Conservation (phyloP, 345 rosid species). For the Salix koriyanagi region DNA sequence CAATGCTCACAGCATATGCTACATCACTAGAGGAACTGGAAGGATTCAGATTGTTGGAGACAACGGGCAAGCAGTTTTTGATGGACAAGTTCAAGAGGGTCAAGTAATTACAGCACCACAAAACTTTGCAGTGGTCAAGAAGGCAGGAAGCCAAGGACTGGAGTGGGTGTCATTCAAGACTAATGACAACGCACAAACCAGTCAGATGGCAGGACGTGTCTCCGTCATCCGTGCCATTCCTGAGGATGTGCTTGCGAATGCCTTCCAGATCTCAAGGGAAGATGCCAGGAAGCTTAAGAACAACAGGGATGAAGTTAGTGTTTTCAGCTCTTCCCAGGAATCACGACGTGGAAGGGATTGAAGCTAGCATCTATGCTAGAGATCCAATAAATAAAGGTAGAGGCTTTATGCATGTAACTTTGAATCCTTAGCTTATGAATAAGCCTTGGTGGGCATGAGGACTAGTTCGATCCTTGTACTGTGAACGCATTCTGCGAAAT, state of each 20-base stretch:
- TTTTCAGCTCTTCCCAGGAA: not conserved
- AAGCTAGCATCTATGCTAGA: not conserved
- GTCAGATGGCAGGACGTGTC: constrained; percentile 26
- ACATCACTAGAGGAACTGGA: constrained; percentile 29
- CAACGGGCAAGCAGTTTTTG: constrained; percentile 24
- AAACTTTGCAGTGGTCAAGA: constrained; percentile 26
- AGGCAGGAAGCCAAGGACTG: constrained; percentile 26
- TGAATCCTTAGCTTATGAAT: no score
- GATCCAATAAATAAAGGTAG: not conserved
- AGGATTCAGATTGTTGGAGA: constrained; percentile 29
- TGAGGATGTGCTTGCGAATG: constrained; percentile 27
- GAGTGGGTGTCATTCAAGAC: constrained; percentile 42
- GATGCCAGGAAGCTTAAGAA: constrained; percentile 32
- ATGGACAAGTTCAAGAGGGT: constrained; percentile 23
- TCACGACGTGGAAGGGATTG: not conserved
- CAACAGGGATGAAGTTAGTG: not conserved
- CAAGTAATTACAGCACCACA: constrained; percentile 38
- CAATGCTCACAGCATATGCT: constrained; percentile 38
- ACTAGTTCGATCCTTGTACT: no score
- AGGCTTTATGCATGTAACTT: not conserved
- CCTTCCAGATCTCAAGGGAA: constrained; percentile 34
- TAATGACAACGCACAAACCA: constrained; percentile 16
- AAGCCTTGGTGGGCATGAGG: no score
- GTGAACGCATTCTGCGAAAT: no score
- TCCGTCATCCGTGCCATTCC: constrained; percentile 27